Conservation (phyloP, 192 early-diverging fungal genomes). For the Irineochytrium annulatum region DNA sequence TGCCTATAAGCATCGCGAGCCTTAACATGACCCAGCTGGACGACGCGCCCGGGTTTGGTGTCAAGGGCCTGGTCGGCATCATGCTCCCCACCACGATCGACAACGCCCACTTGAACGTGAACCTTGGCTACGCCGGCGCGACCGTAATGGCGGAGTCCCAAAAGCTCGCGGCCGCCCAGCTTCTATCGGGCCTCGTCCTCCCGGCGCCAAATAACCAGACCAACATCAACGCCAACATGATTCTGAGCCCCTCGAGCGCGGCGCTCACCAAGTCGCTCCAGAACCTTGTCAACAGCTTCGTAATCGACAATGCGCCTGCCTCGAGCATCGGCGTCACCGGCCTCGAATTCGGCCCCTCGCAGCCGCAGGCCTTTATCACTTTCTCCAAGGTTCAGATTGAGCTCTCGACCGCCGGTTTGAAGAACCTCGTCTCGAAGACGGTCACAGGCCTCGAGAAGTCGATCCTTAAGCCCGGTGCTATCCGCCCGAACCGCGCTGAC, state of each 20-base stretch:
- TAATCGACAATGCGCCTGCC: constrained; percentile 13
- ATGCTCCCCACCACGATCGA: constrained; percentile 15
- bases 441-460: background rate
- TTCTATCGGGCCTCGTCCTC: constrained; percentile 19
- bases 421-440: constrained; percentile 2
- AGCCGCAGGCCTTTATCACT: constrained; percentile 28
- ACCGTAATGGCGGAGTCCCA: constrained; percentile 23
- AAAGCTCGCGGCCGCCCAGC: constrained; percentile 10
- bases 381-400: constrained; percentile 36
- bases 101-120: constrained; percentile 5
- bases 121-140: constrained; percentile 27
- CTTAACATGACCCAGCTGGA: constrained; percentile 24
- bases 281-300: constrained; percentile 25
- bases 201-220: constrained; percentile 1
- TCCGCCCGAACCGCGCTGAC: background rate
- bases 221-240: constrained; percentile 20
- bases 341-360: constrained; percentile 33
- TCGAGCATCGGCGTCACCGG: constrained; percentile 34
- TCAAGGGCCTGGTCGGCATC: constrained; percentile 18
- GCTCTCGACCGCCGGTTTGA: constrained; percentile 22
- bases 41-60: constrained; percentile 27
- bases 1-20: constrained; percentile 17
- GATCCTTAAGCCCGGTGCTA: background rate
- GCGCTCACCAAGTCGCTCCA: constrained; percentile 25
- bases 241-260: constrained; percentile 17